These are phyloP conservation scores for Hyaloscypha finlandica DNA, from an alignment of 495 filamentous ascomycete genomes.

Conservation along the genomic window DNA sequence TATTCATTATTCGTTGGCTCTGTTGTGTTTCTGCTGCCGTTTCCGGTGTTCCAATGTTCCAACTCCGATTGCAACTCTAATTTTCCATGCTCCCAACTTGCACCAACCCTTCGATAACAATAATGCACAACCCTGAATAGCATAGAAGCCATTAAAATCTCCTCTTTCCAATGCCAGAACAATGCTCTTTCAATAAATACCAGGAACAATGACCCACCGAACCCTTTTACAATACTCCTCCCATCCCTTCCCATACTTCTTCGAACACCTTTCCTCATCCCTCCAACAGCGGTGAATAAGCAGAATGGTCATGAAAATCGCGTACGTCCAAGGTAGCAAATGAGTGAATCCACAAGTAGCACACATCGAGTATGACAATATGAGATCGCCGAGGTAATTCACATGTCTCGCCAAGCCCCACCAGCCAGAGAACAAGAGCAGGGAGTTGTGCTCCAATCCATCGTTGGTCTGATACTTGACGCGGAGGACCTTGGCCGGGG, in stretches of 20 bases:
- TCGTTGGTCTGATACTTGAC: constrained; percentile 43
- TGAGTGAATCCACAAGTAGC: constrained; percentile 42
- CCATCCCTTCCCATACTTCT: constrained; percentile 49
- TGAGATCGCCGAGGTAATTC: constrained; percentile 51
- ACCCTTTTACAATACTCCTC: constrained; percentile 45
- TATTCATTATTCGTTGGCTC: too few species aligned
- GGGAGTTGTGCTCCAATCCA: constrained; percentile 40
- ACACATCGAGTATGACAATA: constrained; percentile 46
- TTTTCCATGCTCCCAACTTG: background rate
- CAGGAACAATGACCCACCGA: constrained; percentile 46
- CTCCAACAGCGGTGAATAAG: constrained; percentile 39
- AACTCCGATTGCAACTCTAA: background rate
- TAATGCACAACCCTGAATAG: background rate
- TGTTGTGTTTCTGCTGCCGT: too few species aligned
- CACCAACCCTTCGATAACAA: background rate
- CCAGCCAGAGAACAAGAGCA: constrained; percentile 51
- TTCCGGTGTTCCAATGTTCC: background rate
- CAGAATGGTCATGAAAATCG: constrained; percentile 45
- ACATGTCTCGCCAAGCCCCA: constrained; percentile 51
- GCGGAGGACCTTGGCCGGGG: constrained; percentile 41
- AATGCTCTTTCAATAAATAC: constrained; percentile 36
- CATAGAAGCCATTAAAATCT: background rate
- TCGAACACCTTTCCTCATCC: constrained; percentile 44
- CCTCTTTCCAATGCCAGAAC: background rate
- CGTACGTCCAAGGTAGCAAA: constrained; percentile 49